These are phyloP conservation scores for Trichoderma sp. DNA, from an alignment of 2,329 filamentous ascomycete genomes.

Conservation along the genomic window DNA sequence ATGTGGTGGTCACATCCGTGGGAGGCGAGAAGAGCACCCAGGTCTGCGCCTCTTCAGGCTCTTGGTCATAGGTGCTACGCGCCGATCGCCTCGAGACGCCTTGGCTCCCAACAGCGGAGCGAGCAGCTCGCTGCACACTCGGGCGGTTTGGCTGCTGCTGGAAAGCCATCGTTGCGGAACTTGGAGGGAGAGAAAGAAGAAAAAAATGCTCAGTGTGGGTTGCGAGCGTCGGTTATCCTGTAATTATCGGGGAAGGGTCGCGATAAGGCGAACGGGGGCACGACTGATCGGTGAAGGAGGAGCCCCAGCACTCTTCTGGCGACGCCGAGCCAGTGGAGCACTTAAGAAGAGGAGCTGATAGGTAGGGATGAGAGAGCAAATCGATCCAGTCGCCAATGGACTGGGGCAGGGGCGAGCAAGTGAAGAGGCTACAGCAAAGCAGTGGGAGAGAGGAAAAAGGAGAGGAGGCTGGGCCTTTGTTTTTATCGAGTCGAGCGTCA, in stretches of 20 bases:
- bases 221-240: conserved; percentile 12
- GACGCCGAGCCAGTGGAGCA: conserved; percentile 9
- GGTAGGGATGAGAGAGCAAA: not conserved
- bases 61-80: conserved; percentile 32
- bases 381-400: conserved; percentile 9
- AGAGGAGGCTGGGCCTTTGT: conserved; percentile 1
- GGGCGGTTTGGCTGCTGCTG: conserved; percentile 58
- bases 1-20: conserved; percentile 60
- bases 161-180: conserved; percentile 49
- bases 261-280: conserved; percentile 11
- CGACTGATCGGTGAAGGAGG: conserved; percentile 6
- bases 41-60: conserved; percentile 74
- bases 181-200: not conserved
- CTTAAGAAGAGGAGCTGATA: not conserved
- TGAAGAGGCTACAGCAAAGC: not conserved
- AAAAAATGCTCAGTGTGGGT: conserved; percentile 5
- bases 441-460: not conserved
- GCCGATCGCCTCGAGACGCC: conserved; percentile 28
- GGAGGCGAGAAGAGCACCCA: conserved; percentile 92
- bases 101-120: conserved; percentile 40
- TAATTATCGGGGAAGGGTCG: conserved; percentile 11
- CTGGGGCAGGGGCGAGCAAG: not conserved
- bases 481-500: conserved; percentile 8
- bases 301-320: not conserved
- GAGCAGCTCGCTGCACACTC: conserved; percentile 47